Percentiles rank a stretch among this genome's conserved stretches.
phyloP scores from a whole-genome alignment of 1,284 basidiomycete genomes.

The Sphagnurus paluster region DNA sequence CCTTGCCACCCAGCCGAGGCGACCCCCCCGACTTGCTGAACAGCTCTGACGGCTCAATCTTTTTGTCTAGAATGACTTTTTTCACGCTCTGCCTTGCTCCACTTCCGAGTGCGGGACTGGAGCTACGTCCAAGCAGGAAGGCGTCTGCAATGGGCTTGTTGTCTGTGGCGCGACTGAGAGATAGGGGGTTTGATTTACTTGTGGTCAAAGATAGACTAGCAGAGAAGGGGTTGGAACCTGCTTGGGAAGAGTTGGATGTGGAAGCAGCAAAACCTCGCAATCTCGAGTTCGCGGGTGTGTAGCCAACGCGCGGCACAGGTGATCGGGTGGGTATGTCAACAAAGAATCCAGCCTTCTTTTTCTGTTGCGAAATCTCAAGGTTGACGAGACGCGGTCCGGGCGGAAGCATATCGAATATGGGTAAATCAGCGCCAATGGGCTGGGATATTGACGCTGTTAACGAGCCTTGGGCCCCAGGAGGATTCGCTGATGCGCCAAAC shows the following conservation, averaged over 20 bases:
- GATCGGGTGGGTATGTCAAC: constrained; percentile 68
- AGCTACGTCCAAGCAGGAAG: constrained; percentile 55
- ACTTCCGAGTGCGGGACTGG: constrained; percentile 71
- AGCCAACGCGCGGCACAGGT: constrained; percentile 62
- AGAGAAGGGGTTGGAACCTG: constrained; percentile 35
- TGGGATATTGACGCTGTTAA: constrained; percentile 87
- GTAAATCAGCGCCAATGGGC: constrained; percentile 85
- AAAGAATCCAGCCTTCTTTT: constrained; percentile 75
- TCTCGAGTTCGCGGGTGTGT: constrained; percentile 63
- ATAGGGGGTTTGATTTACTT: constrained; percentile 52
- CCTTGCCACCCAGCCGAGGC: constrained; percentile 47
- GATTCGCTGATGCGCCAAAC: constrained; percentile 41
- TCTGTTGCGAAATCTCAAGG: constrained; percentile 59
- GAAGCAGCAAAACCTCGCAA: constrained; percentile 69
- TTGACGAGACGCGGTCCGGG: constrained; percentile 63
- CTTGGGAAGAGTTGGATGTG: constrained; percentile 26
- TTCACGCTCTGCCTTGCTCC: constrained; percentile 87
- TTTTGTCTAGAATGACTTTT: constrained; percentile 89
- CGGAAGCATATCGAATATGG: constrained; percentile 74
- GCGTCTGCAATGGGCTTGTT: constrained; percentile 39
- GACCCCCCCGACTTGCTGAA: constrained; percentile 57
- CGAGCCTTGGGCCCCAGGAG: constrained; percentile 47
- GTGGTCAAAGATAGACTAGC: constrained; percentile 45
- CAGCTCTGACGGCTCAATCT: constrained; percentile 68
- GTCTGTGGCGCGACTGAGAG: constrained; percentile 46